Evolutionary conservation across 768 basidiomycete species (phyloP), one percentile per base, ranked within the genome.

Genomic region (Rossbeevera mucosa): DNA sequence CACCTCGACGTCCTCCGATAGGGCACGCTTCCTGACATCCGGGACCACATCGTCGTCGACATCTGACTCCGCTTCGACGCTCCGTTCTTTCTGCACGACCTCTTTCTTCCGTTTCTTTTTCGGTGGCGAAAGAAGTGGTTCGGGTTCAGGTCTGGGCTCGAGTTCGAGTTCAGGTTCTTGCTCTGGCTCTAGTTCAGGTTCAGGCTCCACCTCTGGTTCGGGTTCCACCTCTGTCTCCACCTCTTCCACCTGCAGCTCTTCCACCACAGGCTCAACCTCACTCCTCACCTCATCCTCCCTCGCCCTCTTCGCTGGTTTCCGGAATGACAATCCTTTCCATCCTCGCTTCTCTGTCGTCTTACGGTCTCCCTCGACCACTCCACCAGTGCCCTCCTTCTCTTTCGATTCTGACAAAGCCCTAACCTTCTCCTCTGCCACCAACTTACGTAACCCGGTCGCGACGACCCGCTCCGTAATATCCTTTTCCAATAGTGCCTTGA

Each of bases 401-500:
- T 66, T 58, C 48, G 52, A 62, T 48, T 65, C 59, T 7, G 13
- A 53, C 38, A 30, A 11, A 16, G 16, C 57, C 61, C 72, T 74
- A 59, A 68, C 65, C 67, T 76, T 80, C 70, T 80, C 79, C 58
- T 82, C 80, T 13, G 63, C 64, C 43, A 83, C 77, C 36, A 86
- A 55, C 56, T 73, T 71, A 54, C 78, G 71, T 45, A 91, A 56
- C 33, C 80, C 80, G 22, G 70, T 64, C 8, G 73, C 78, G 13
- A 88, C 78, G 2, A 88, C 68, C 18, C 80, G 77, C 41, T 85
- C 84, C 56, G 72, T 71, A 28, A 91, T 72, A 58, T 90, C 88
- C 68, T 80, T 83, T 67, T 83, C 80, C 44, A 90, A 69, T 47
- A 80, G 53, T 12, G 51, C 65, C 54, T 68, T 72, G 47, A 91